Base-by-base conservation (phyloP, 176 grass and related monocot species). In the Chrysopogon serrulatus region DNA sequence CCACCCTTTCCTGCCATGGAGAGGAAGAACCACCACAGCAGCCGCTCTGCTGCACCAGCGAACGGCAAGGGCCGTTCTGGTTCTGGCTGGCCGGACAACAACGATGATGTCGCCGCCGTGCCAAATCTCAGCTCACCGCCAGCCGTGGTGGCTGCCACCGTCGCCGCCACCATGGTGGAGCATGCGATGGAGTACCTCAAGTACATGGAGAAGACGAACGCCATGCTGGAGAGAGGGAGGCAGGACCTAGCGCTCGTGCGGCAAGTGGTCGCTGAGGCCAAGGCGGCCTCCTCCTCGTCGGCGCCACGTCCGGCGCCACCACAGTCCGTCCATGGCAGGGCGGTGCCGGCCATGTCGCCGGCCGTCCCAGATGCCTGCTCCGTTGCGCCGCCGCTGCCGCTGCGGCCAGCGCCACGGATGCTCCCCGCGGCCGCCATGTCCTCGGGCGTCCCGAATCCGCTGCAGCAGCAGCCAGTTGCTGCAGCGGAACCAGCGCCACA, bases 171-270 rank as follows among this genome's bases (percentile, higher is more conserved):
- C 18, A 83, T 95, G 2, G 89, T 98, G 7, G 78, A 40, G 24
- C 83, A 92, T 44, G 68, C 96, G 1, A 79, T 95, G 45, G 72
- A 78, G 35, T 92, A 87, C 87, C 93, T 98, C 86, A 85, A 51
- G 42, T 66, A 4, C 23, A 82, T 98, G 8, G 79, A 98, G 68
- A 43, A 59, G 9, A 90, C 53, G 2, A 73, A 92, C 6, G 36
- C 77, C 42, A 35, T 74, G 19, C 71, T 98, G 21, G 44, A 93
- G 84, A 88, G 83, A 28, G 42, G 62, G 1, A 95, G 93, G 85
- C 72, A 67, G 18, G 87, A 93, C 5, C 80, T 24, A 14, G 36
- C 27, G 19, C 77, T 79, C 15, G 77, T 44, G 0, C 8, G 32
- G 63, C 27, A 14, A 23, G 44, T 17, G 8, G 9, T n/a, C n/a